These are phyloP conservation scores for Spinellus fusiger DNA, from an alignment of 192 early-diverging fungal genomes.

Conservation along the genomic window DNA sequence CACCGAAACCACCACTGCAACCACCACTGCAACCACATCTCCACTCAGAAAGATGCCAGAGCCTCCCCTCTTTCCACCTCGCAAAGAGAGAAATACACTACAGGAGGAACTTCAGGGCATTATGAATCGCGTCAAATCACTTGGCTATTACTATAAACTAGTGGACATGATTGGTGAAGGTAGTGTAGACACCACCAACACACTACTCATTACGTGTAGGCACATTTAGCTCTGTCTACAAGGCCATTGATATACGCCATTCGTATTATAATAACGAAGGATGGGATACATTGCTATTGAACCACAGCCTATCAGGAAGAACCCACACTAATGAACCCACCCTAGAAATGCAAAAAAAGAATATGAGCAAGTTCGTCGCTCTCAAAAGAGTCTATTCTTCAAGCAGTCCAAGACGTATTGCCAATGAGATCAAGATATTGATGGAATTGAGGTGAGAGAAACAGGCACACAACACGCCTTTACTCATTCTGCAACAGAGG, in stretches of 20 bases:
- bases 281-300: too few relatives aligned
- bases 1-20: too few relatives aligned
- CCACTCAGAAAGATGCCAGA: background rate
- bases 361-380: slow-evolving; percentile 54
- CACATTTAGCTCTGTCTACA: slow-evolving; percentile 91
- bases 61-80: background rate
- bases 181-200: slow-evolving; percentile 12
- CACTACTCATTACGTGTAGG: slow-evolving; percentile 37
- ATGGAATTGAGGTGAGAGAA: slow-evolving; percentile 48
- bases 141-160: slow-evolving; percentile 57
- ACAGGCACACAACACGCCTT: background rate
- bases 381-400: slow-evolving; percentile 86
- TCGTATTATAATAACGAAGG: slow-evolving; percentile 62
- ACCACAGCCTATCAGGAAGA: too few relatives aligned
- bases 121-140: slow-evolving; percentile 40
- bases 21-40: background rate
- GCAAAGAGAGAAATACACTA: background rate
- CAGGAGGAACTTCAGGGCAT: slow-evolving; percentile 11
- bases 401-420: slow-evolving; percentile 72
- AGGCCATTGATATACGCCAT: slow-evolving; percentile 74
- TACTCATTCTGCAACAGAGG: slow-evolving; percentile 36
- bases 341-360: background rate
- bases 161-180: slow-evolving; percentile 81
- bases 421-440: slow-evolving; percentile 78
- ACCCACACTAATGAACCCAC: background rate